These are phyloP conservation scores for Diophrys appendiculata DNA, from an alignment of 73 alveolate genomes.

Conservation along the genomic window DNA sequence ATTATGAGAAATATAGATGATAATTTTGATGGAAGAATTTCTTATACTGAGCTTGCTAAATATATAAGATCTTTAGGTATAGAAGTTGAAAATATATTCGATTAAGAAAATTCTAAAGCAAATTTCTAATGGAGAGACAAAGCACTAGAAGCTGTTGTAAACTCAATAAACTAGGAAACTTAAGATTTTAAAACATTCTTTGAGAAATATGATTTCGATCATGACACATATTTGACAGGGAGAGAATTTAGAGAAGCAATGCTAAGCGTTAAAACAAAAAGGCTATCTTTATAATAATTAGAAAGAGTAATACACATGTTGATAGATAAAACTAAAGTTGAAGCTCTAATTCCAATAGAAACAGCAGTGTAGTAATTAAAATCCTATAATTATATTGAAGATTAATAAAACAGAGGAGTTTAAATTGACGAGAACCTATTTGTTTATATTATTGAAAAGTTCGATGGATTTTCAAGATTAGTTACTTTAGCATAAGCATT, in stretches of 20 bases:
- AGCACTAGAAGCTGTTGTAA: slow-evolving; percentile 37
- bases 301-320: slow-evolving; percentile 45
- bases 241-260: slow-evolving; percentile 38
- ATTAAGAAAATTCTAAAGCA: neutral
- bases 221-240: slow-evolving; percentile 35
- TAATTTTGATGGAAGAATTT: slow-evolving; percentile 52
- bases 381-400: slow-evolving; percentile 32
- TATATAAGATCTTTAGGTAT: slow-evolving; percentile 34
- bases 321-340: slow-evolving; percentile 31
- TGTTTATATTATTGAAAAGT: slow-evolving; percentile 46
- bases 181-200: slow-evolving; percentile 33
- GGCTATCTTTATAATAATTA: slow-evolving; percentile 21
- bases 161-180: slow-evolving; percentile 15
- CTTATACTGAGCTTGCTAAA: slow-evolving; percentile 37
- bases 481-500: slow-evolving; percentile 10
- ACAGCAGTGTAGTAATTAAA: slow-evolving; percentile 16
- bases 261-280: slow-evolving; percentile 11
- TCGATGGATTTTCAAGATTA: slow-evolving; percentile 48
- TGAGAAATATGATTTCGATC: slow-evolving; percentile 36
- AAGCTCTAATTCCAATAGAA: slow-evolving; percentile 22
- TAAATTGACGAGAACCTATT: slow-evolving; percentile 48
- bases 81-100: slow-evolving; percentile 12
- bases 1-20: slow-evolving; percentile 59
- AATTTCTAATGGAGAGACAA: slow-evolving; percentile 52
- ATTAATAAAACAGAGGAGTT: slow-evolving; percentile 8